phyloP scores from a whole-genome alignment of 208 protist species.

The Leptomonas pyrrhocoris region DNA sequence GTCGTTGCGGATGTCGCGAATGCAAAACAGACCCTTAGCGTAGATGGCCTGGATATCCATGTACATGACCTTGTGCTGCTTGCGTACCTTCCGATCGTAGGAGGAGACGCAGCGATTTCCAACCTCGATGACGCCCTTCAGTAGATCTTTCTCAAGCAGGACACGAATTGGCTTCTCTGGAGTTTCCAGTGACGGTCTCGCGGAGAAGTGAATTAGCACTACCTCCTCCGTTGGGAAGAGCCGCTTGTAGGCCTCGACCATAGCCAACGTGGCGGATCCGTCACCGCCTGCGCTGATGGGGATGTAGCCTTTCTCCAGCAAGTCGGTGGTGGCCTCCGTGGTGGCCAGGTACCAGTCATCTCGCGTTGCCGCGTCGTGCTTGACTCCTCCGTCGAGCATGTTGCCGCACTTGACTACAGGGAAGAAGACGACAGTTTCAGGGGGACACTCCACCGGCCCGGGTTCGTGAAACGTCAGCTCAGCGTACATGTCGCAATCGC shows the following conservation, averaged over 20 bases:
- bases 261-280: slow-evolving; percentile 66
- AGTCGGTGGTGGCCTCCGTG: slow-evolving; percentile 59
- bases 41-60: slow-evolving; percentile 91
- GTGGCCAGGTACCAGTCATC: slow-evolving; percentile 77
- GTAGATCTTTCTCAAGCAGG: slow-evolving; percentile 66
- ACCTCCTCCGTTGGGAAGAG: slow-evolving; percentile 77
- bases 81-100: slow-evolving; percentile 70
- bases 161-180: slow-evolving; percentile 56
- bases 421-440: slow-evolving; percentile 78
- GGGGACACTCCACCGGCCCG: slow-evolving; percentile 75
- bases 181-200: slow-evolving; percentile 41
- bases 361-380: slow-evolving; percentile 1
- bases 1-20: slow-evolving; percentile 87
- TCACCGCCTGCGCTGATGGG: slow-evolving; percentile 76
- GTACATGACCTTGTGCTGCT: slow-evolving; percentile 83
- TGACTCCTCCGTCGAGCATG: slow-evolving; percentile 43
- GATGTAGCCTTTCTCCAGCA: slow-evolving; percentile 85
- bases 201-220: slow-evolving; percentile 80
- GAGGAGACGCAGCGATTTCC: slow-evolving; percentile 75
- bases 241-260: slow-evolving; percentile 85
- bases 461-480: slow-evolving; percentile 76
- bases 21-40: slow-evolving; percentile 81
- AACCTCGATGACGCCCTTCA: slow-evolving; percentile 83
- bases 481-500: slow-evolving; percentile 81
- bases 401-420: slow-evolving; percentile 74